Evolutionary conservation across 768 basidiomycete genomes (phyloP).

Genomic region (Naganishia antarctica): DNA sequence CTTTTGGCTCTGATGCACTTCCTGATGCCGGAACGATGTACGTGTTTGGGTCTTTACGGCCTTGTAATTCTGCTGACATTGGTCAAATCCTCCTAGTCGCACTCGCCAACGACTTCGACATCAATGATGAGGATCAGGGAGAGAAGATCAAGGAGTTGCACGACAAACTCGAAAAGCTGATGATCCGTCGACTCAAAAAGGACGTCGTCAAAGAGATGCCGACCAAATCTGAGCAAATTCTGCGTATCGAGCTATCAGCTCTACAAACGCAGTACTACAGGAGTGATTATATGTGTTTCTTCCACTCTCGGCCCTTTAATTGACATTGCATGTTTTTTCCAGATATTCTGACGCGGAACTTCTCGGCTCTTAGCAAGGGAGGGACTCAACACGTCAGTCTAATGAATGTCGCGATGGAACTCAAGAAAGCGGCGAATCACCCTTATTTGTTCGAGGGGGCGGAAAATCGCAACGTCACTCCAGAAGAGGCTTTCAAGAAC

Average conservation of each 20-base stretch:
- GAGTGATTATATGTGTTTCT: slow-evolving; percentile 57
- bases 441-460: slow-evolving; percentile 97
- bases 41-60: slow-evolving; percentile 52
- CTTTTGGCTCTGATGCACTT: slow-evolving; percentile 97
- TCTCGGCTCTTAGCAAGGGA: slow-evolving; percentile 81
- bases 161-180: slow-evolving; percentile 81
- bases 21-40: slow-evolving; percentile 90
- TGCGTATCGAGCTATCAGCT: slow-evolving; percentile 94
- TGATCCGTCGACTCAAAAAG: slow-evolving; percentile 89
- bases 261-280: slow-evolving; percentile 98
- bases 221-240: slow-evolving; percentile 94
- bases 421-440: slow-evolving; percentile 96
- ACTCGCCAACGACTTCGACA: slow-evolving; percentile 89
- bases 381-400: slow-evolving; percentile 78
- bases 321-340: neutral
- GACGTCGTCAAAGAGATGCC: slow-evolving; percentile 94
- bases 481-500: slow-evolving; percentile 85
- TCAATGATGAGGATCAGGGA: slow-evolving; percentile 88
- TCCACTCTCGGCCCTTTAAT: slow-evolving; percentile 60
- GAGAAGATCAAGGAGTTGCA: slow-evolving; percentile 84
- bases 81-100: neutral
- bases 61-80: slow-evolving; percentile 58
- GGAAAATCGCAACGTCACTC: slow-evolving; percentile 58
- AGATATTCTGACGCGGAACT: slow-evolving; percentile 61
- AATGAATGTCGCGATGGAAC: slow-evolving; percentile 97